Base-by-base conservation (phyloP, 495 filamentous ascomycete species). In the Platismatia glauca region DNA sequence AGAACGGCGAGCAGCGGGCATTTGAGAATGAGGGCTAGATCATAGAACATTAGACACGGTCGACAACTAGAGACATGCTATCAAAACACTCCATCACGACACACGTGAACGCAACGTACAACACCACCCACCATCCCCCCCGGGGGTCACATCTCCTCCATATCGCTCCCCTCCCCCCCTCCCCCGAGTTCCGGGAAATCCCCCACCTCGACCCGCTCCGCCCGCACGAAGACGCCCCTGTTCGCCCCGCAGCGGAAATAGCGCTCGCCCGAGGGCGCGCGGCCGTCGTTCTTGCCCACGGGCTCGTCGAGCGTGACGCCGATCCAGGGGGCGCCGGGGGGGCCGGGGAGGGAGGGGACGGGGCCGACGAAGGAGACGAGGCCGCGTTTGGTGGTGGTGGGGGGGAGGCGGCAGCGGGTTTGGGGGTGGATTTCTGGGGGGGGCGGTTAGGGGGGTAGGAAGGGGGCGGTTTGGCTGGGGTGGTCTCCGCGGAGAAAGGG, bases 231-330 rank as follows among this genome's bases (percentile, higher is more conserved):
- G 33, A 89, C 86, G 18, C 92, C 92, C 58, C 80, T 82, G 71
- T 94, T 93, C 37, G 78, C 77, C n/a, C 77, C 74, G 63, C 83
- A 85, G 38, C 78, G 74, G 76, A 95, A 97, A 75, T 94, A 95
- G 55, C 85, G 78, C 62, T 82, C 84, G 34, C 87, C 88, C n/a
- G 79, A 16, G 80, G 46, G n/a, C 48, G 95, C 80, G 67, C 86
- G 89, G 22, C 91, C 91, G 71, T 97, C 90, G 67, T 97, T 97
- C 77, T 89, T 94, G 37, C 91, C 91, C 39, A 84, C 84, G 7
- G 90, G 90, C 73, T 96, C 90, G 71, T 96, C 90, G 52, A 95
- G 79, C 68, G 85, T 82, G 55, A 97, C 78, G 48, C 93, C 92
- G 44, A 94, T 80, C 93, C 94, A 97, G 22, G 89, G 80, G 7